Evolutionary conservation across 257 asterid genomes (phyloP).

Genomic region (Nicotiana otophora): DNA sequence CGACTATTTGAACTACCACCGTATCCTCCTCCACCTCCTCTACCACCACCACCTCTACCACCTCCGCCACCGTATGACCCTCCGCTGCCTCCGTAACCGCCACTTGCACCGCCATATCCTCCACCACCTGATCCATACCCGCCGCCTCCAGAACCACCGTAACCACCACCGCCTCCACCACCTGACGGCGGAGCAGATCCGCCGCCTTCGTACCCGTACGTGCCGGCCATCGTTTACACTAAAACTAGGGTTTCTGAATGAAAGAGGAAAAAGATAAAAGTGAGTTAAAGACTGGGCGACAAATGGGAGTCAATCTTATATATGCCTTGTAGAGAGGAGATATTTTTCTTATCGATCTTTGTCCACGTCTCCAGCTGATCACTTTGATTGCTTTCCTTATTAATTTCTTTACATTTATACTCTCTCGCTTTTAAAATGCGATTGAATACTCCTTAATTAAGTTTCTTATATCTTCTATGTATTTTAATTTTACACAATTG

Average conservation of each 20-base stretch:
- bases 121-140: slow-evolving; percentile 21
- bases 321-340: neutral
- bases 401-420: neutral
- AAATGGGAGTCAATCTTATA: slow-evolving; percentile 6
- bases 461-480: too few relatives aligned
- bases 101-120: slow-evolving; percentile 4
- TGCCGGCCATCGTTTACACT: slow-evolving; percentile 13
- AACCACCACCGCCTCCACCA: slow-evolving; percentile 22
- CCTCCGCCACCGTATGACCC: slow-evolving; percentile 23
- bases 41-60: slow-evolving; percentile 13
- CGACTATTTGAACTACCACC: slow-evolving; percentile 44
- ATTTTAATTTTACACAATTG: too few relatives aligned
- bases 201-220: slow-evolving; percentile 17
- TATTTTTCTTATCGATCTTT: neutral
- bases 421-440: too few relatives aligned
- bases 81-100: neutral
- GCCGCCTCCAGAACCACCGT: slow-evolving; percentile 37
- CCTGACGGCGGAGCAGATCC: slow-evolving; percentile 17
- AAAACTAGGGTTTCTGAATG: slow-evolving; percentile 14
- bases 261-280: neutral
- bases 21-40: slow-evolving; percentile 47
- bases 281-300: neutral
- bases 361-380: neutral
- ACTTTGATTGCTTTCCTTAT: neutral
- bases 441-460: too few relatives aligned